Conservation (phyloP, 805 yeast genomes). For the Schwanniomyces occidentalis region DNA sequence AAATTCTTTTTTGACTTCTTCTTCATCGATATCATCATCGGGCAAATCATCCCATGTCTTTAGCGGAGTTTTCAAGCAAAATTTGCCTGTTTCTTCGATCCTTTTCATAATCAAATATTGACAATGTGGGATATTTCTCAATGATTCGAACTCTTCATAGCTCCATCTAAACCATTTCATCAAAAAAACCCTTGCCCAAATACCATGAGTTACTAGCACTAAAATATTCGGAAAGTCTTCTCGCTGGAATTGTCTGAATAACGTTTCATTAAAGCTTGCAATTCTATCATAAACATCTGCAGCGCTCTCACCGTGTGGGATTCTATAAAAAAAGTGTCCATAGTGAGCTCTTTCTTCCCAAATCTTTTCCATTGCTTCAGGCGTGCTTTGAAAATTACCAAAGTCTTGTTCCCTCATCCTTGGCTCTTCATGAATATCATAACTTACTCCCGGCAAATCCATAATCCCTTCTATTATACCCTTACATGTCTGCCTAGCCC, state of each 20-base stretch:
- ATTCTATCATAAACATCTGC: conserved; percentile 94
- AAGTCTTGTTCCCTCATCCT: conserved; percentile 93
- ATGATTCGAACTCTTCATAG: conserved; percentile 82
- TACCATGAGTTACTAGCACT: conserved; percentile 89
- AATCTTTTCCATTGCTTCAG: conserved; percentile 74
- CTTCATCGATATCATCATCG: conserved; percentile 41
- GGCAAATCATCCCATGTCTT: conserved; percentile 71
- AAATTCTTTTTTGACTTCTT: conserved; percentile 36
- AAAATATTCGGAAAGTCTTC: conserved; percentile 76
- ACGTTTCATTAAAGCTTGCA: conserved; percentile 84
- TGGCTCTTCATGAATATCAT: conserved; percentile 79
- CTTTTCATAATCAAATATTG: conserved; percentile 77
- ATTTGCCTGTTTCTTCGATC: conserved; percentile 48
- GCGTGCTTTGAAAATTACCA: conserved; percentile 84
- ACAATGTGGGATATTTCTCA: conserved; percentile 84
- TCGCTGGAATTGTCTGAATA: conserved; percentile 74
- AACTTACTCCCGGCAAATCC: conserved; percentile 43
- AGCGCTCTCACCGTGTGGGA: conserved; percentile 93
- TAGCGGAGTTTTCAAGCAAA: conserved; percentile 58
- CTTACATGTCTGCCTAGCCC: conserved; percentile 83
- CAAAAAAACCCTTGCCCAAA: conserved; percentile 88
- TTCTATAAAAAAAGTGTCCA: conserved; percentile 79
- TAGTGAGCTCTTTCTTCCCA: conserved; percentile 85
- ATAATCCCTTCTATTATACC: conserved; percentile 61
- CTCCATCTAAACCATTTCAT: conserved; percentile 97